Evolutionary conservation across 1,284 basidiomycete species (phyloP), one percentile per base, ranked within the genome.

Genomic region (Termitomyces sp.): DNA sequence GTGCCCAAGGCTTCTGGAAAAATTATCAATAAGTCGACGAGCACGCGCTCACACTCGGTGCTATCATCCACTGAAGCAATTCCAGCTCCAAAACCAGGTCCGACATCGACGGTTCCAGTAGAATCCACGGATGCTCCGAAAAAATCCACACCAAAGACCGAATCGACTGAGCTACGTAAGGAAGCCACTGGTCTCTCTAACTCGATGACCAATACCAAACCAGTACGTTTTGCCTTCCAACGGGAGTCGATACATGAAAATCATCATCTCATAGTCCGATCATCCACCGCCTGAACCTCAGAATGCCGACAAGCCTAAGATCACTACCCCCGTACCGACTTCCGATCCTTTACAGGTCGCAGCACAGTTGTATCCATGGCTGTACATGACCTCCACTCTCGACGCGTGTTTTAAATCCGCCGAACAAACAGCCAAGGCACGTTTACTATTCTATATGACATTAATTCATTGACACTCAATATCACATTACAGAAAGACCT

Each of bases 321-420:
- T 42, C 8, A 34, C 33, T 9, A 26, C 55, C 17, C 65, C 64
- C 19, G 41, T 61, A 12, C 58, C 56, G 17, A 67, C 65, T 0
- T 61, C 68, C 30, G 73, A 77, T 56, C 57, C 73, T 15, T 64
- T 76, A 5, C 72, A 76, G 58, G 63, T 75, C n/a, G 73, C 73
- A 3, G 73, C 76, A 19, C 74, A 77, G 52, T 62, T 70, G 8
- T 76, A 78, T 55, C 73, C 78, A 59, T 80, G 78, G 78, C 56
- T 74, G 34, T 76, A 75, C 58, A 80, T 80, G 77, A 72, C 71
- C 10, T 73, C 73, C 26, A 75, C 75, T 0, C 66, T 81, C 19
- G 76, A 79, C 30, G 73, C 75, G 5, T 75, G 73, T 54, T 78
- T 80, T 61, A 61, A 73, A 38, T 59, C 62, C 15, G 68, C 73